These are phyloP conservation scores for Massarina eburnea DNA, from an alignment of 2,329 filamentous ascomycete species.

Conservation along the genomic window DNA sequence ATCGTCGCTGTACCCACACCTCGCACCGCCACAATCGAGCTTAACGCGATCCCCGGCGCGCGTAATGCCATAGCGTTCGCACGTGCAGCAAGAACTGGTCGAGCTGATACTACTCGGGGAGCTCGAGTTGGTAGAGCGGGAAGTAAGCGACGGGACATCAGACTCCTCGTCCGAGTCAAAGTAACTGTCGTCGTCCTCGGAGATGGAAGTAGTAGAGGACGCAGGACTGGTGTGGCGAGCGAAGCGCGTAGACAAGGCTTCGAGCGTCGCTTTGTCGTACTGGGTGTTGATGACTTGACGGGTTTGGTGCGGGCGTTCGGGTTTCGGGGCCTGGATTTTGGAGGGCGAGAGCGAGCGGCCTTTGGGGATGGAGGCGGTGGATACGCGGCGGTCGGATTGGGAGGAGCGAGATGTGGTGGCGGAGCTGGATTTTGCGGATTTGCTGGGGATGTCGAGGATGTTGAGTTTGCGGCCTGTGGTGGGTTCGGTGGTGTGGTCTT, in stretches of 20 bases:
- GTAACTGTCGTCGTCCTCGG: conserved; percentile 53
- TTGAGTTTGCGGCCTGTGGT: conserved; percentile 97
- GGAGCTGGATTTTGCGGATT: conserved; percentile 45
- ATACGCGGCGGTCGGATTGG: conserved; percentile 52
- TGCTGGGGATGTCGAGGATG: conserved; percentile 85
- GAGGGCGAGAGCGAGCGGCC: conserved; percentile 85
- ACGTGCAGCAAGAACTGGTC: conserved; percentile 69
- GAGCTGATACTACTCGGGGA: conserved; percentile 69
- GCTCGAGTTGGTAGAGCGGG: conserved; percentile 67
- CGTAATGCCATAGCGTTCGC: conserved; percentile 95
- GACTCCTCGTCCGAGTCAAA: conserved; percentile 65
- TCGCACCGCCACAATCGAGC: conserved; percentile 88
- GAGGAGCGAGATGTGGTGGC: conserved; percentile 52
- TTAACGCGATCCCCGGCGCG: conserved; percentile 90
- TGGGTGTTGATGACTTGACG: conserved; percentile 82
- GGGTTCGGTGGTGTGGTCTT: conserved; percentile 86
- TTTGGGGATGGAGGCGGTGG: conserved; percentile 72
- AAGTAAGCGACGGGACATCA: conserved; percentile 70
- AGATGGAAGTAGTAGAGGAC: conserved; percentile 65
- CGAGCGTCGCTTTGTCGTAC: conserved; percentile 74
- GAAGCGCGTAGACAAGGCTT: conserved; percentile 78
- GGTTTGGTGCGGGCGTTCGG: conserved; percentile 83
- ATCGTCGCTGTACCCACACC: conserved; percentile 80
- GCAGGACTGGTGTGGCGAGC: conserved; percentile 68
- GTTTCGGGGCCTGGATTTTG: conserved; percentile 88